A percentile compares a stretch with the other conserved stretches of the same genome.
phyloP scores from a whole-genome alignment of 257 asterid species.

The Linaria vulgaris region DNA sequence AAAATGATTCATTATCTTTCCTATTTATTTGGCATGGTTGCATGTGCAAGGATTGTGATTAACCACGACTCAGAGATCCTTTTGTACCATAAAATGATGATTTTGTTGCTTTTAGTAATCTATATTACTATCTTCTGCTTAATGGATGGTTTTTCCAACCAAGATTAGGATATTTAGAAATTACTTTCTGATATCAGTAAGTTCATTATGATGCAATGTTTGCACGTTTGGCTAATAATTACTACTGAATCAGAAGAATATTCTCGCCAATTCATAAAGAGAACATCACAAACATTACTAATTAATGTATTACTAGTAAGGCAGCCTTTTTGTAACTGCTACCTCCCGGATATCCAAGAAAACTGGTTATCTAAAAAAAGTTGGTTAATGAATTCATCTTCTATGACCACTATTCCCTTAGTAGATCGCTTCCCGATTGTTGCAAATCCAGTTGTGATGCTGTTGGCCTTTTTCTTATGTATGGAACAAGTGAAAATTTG shows the following conservation, averaged over 20 bases:
- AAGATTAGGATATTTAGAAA: background rate
- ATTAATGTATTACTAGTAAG: too few relatives aligned
- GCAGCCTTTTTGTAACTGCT: background rate
- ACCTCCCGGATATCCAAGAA: background rate
- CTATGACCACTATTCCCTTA: too few relatives aligned
- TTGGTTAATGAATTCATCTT: too few relatives aligned
- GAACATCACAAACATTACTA: background rate
- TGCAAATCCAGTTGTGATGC: too few relatives aligned
- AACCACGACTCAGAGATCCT: background rate
- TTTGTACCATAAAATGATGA: conserved; percentile 3
- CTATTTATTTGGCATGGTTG: conserved; percentile 15
- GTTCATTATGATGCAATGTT: background rate
- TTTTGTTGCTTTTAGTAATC: background rate
- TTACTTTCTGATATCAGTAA: background rate
- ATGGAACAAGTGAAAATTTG: too few relatives aligned
- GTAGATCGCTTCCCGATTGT: too few relatives aligned
- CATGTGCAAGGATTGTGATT: background rate
- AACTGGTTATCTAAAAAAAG: background rate
- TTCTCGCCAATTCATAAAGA: background rate
- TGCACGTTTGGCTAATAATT: background rate
- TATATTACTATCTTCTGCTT: conserved; percentile 5
- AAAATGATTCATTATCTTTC: conserved; percentile 15
- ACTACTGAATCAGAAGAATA: background rate
- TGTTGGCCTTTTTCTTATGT: too few relatives aligned
- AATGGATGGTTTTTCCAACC: background rate